Base-by-base conservation (phyloP, 768 basidiomycete genomes). In the Mrakia blollopis region DNA sequence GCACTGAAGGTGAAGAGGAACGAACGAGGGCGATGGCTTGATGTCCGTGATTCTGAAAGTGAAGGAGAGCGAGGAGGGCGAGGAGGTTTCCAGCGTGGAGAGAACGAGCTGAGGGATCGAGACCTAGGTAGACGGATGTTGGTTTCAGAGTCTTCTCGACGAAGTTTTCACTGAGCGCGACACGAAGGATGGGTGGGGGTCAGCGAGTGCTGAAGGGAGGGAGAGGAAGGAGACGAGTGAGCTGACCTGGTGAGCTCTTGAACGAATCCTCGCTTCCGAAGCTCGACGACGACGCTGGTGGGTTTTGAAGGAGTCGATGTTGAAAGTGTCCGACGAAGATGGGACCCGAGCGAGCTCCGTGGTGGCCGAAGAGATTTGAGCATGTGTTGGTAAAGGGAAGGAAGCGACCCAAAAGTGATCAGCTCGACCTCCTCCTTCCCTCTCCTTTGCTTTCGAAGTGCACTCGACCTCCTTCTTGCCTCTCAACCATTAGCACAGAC, bases 81-180 rank as follows among this genome's bases (percentile, higher is more conserved):
- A 98, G 85, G 2, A 99, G 88, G 82, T 99, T 95, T 5, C 97
- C 97, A 73, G 94, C 91, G 83, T 99, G 97, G 25, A 99, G 86
- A 1, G 93, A 91, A 35, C 85, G 86, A 6, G 94, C 94, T 2
- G 96, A 94, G 21, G 97, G 97, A 82, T 99, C 97, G 60, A 98
- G 87, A 50, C 97, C 97, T 6, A 89, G 87, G 82, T 99, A 99
- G 25, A 93, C 87, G 0, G 88, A 88, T 23, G 80, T 81, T 0
- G 83, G 83, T 18, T 68, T 57, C 30, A 65, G 52, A 16, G 62
- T 75, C 52, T 65, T 65, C 39, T 68, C 44, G 52, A 28, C 54
- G 11, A 69, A 75, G 67, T 75, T 50, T 21, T 69, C 67, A 41
- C 74, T 75, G 74, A 3, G 39, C 3, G 14, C 13, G 62, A 21